Base-by-base conservation (phyloP, 129 eudicot genomes). In the Flaveria brownii region DNA sequence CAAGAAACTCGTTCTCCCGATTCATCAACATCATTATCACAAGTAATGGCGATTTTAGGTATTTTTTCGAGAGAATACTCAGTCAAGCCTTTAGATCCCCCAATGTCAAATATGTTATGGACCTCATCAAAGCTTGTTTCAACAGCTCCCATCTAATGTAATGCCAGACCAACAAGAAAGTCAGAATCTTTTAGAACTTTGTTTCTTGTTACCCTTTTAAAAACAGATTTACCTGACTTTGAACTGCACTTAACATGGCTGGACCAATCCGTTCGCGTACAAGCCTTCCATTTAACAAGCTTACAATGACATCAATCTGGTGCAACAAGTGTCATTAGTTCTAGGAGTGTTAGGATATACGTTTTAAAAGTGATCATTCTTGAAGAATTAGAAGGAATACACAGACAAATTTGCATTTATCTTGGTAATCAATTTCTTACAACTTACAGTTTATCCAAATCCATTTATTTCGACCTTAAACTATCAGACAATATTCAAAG, bases 241-340 rank as follows among this genome's bases (percentile, higher is more conserved):
- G 97, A 52, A 91, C 97, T 3, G 97, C 97, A 84, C 97, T 91
- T 64, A 88, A 82, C 97, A 91, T 91, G 25, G 97, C 97, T 0
- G 97, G 97, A 64, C 97, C 97, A 36, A 91, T 91, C 9, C 97
- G 85, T 72, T 91, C 97, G 15, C 97, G 97, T 22, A 91, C 97
- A 77, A 91, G 97, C 78, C 97, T 88, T 73, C 97, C 97, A 67
- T 90, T 91, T 72, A 91, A 80, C 54, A 91, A 86, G 87, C 97
- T 91, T 0, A 86, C 89, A 75, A 91, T 89, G 20, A 91, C 97
- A 88, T 91, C 97, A 77, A 91, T 91, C 97, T 91, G 80, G 83
- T 9, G 76, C n/a, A 78, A 81, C 49, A 74, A 64, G 28, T 51
- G 49, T 18, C 71, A 54, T 33, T 41, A 69, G 36, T 9, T 66